Percentiles rank a stretch among this genome's conserved stretches.
phyloP scores from a whole-genome alignment of 2,329 filamentous ascomycete species.

The Cladosporium oxysporum region DNA sequence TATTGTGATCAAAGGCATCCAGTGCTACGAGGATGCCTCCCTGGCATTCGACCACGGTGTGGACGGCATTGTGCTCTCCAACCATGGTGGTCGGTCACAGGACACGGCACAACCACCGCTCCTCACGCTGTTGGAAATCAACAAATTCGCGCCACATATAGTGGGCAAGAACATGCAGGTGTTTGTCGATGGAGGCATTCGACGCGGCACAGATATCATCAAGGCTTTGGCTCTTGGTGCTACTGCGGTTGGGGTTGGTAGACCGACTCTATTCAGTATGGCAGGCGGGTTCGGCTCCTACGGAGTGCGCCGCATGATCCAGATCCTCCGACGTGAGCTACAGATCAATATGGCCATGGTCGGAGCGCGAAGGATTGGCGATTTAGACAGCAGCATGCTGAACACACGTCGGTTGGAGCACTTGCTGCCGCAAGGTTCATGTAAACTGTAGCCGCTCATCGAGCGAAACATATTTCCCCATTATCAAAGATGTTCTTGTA shows the following conservation, averaged over 20 bases:
- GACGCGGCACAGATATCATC: constrained; percentile 65
- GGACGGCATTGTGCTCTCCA: constrained; percentile 51
- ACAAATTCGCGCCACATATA: constrained; percentile 58
- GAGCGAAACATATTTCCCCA: not conserved
- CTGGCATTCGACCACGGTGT: constrained; percentile 44
- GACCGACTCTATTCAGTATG: constrained; percentile 59
- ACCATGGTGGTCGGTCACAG: constrained; percentile 55
- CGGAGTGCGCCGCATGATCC: not conserved
- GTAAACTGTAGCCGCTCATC: not conserved
- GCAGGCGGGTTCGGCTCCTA: not conserved
- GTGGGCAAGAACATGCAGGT: constrained; percentile 54
- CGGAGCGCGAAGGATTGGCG: not conserved
- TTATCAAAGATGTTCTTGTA: not conserved
- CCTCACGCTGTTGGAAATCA: constrained; percentile 61
- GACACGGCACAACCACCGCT: constrained; percentile 55
- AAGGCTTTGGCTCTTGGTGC: constrained; percentile 68
- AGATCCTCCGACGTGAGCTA: not conserved
- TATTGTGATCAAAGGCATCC: constrained; percentile 48
- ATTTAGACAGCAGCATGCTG: not conserved
- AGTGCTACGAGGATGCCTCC: constrained; percentile 43
- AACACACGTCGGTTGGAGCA: not conserved
- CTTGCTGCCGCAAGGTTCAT: not conserved
- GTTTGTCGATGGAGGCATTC: constrained; percentile 65
- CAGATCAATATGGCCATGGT: not conserved
- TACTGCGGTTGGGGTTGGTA: constrained; percentile 61